A percentile compares a stretch with the other conserved stretches of the same genome.
Conservation (phyloP, 2,329 filamentous ascomycete genomes). For the Penicillium sp. region DNA sequence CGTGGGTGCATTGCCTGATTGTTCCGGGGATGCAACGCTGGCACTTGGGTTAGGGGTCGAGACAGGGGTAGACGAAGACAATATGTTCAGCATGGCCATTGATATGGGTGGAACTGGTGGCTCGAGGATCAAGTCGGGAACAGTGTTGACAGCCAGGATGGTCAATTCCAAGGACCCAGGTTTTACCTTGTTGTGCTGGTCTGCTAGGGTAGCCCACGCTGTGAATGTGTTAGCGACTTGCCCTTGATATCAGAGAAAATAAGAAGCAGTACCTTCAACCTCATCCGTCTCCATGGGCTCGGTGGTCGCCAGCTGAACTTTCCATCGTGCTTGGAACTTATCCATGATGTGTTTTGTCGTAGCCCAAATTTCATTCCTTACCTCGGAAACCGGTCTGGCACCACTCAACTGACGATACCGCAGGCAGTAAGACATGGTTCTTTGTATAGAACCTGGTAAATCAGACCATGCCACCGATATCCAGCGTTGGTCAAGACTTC, state of each 20-base stretch:
- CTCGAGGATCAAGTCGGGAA: constrained; percentile 31
- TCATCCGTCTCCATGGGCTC: constrained; percentile 47
- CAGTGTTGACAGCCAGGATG: constrained; percentile 30
- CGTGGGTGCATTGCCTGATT: constrained; percentile 34
- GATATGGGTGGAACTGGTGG: constrained; percentile 28
- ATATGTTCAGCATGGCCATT: constrained; percentile 26
- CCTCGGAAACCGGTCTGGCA: constrained; percentile 38
- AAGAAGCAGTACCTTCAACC: constrained; percentile 36
- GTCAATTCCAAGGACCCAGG: constrained; percentile 30
- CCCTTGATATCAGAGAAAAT: background rate
- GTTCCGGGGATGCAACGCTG: constrained; percentile 36
- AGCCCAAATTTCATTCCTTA: constrained; percentile 51
- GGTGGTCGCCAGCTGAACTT: constrained; percentile 46
- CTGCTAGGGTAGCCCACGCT: constrained; percentile 34
- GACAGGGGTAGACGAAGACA: constrained; percentile 31
- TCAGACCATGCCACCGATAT: constrained; percentile 54
- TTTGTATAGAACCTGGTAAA: constrained; percentile 47
- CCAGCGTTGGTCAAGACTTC: constrained; percentile 50
- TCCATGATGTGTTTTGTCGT: constrained; percentile 49
- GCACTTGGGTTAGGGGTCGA: constrained; percentile 32
- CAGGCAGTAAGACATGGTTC: constrained; percentile 48
- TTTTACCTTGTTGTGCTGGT: constrained; percentile 33
- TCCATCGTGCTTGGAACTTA: constrained; percentile 46
- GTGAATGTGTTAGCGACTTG: constrained; percentile 16
- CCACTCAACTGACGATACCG: constrained; percentile 30